Percentiles rank a stretch among this genome's conserved stretches.
Evolutionary conservation across 176 grass and related monocot species (phyloP).

Genomic region (Miscanthus lutarioriparius): DNA sequence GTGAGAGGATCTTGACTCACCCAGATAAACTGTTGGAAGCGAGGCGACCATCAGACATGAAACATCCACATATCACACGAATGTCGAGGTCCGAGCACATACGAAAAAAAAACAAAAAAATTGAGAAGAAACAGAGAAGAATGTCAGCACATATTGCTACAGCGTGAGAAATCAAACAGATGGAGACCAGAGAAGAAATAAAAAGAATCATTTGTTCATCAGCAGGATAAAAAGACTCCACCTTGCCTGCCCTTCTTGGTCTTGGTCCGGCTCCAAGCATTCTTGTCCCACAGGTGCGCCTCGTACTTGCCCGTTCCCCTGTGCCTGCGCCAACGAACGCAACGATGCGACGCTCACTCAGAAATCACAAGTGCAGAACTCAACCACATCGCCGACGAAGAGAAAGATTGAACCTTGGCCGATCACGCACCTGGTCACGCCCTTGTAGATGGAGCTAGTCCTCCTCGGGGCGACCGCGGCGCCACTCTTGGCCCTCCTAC

Average conservation of each 20-base stretch:
- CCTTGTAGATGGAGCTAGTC: constrained; percentile 64
- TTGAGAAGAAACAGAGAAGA: constrained; percentile 15
- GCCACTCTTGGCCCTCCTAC: constrained; percentile 13
- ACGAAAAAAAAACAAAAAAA: constrained; percentile 8
- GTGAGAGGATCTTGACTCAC: constrained; percentile 59
- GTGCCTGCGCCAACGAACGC: constrained; percentile 48
- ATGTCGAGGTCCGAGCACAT: constrained; percentile 28
- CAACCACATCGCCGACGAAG: neutral
- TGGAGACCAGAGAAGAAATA: neutral
- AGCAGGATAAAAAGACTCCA: constrained; percentile 7
- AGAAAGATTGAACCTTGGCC: neutral
- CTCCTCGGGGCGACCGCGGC: constrained; percentile 22
- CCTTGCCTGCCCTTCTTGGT: constrained; percentile 77
- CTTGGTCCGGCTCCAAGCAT: constrained; percentile 40
- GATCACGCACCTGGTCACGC: constrained; percentile 62
- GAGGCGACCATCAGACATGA: constrained; percentile 34
- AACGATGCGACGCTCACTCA: neutral
- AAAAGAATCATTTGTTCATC: neutral
- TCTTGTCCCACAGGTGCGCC: constrained; percentile 77
- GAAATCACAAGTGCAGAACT: neutral
- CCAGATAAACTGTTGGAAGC: constrained; percentile 73
- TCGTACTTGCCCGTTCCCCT: constrained; percentile 65
- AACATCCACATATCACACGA: constrained; percentile 41
- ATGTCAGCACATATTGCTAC: constrained; percentile 39
- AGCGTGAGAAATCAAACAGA: neutral